Conservation (phyloP, 371 early-diverging fungal genomes). For the Dichotomocladium elegans region DNA sequence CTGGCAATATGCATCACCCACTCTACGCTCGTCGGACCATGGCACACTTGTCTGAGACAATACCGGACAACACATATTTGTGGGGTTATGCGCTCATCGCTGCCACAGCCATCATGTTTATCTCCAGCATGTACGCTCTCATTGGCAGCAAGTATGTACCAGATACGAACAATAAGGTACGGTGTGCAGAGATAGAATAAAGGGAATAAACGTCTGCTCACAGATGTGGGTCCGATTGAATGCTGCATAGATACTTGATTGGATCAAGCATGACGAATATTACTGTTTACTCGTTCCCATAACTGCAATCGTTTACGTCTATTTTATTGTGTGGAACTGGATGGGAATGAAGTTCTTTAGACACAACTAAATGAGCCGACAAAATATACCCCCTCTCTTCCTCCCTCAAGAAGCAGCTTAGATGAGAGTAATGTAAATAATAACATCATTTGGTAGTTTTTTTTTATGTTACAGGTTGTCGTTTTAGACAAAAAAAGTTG, state of each 20-base stretch:
- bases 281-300: conserved; percentile 83
- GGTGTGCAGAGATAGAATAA: neutral
- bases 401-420: neutral
- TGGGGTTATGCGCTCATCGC: conserved; percentile 69
- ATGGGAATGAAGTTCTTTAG: conserved; percentile 93
- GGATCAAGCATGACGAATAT: conserved; percentile 78
- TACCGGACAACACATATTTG: conserved; percentile 67
- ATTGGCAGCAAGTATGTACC: conserved; percentile 74
- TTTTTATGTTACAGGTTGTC: neutral
- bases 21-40: conserved; percentile 42
- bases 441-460: neutral
- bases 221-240: neutral
- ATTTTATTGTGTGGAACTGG: conserved; percentile 91
- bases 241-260: conserved; percentile 53
- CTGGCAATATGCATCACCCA: neutral
- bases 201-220: neutral
- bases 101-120: conserved; percentile 58
- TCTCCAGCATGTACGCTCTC: conserved; percentile 61
- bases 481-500: neutral
- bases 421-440: neutral
- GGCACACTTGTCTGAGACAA: conserved; percentile 44
- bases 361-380: conserved; percentile 81
- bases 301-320: conserved; percentile 71
- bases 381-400: neutral
- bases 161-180: conserved; percentile 58